Conservation (phyloP, 2,329 filamentous ascomycete species). For the Septoria linicola region DNA sequence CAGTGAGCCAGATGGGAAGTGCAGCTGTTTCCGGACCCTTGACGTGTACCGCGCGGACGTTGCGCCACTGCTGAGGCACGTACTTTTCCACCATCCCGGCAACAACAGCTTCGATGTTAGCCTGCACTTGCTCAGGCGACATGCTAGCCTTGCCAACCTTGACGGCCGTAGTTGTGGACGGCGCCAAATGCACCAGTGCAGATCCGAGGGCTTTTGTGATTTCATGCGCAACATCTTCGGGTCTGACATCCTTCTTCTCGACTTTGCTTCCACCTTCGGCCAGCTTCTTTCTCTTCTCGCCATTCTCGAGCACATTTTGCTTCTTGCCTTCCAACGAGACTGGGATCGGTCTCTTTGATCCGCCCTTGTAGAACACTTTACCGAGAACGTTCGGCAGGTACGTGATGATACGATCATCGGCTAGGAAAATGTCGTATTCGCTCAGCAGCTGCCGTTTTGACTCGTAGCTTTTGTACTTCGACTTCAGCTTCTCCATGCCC, state of each 20-base stretch:
- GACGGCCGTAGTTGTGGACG: conserved; percentile 76
- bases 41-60: conserved; percentile 80
- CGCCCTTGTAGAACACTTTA: conserved; percentile 87
- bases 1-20: conserved; percentile 90
- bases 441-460: conserved; percentile 75
- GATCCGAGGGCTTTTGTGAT: conserved; percentile 73
- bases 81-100: conserved; percentile 71
- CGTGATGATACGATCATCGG: conserved; percentile 78
- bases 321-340: conserved; percentile 65
- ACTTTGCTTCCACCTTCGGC: conserved; percentile 41
- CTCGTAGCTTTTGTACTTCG: conserved; percentile 88
- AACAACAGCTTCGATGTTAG: conserved; percentile 75
- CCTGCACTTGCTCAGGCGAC: conserved; percentile 71
- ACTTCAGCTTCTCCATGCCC: conserved; percentile 79
- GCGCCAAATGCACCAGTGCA: conserved; percentile 77
- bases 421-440: conserved; percentile 91
- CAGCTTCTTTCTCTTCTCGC: conserved; percentile 48
- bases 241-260: conserved; percentile 52
- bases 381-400: conserved; percentile 75
- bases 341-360: conserved; percentile 81
- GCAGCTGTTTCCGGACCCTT: conserved; percentile 87
- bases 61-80: conserved; percentile 83
- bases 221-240: conserved; percentile 72
- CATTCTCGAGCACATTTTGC: conserved; percentile 51
- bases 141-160: conserved; percentile 75